Percentiles rank a stretch among this genome's conserved stretches.
Evolutionary conservation across 805 yeast genomes (phyloP).

Genomic region (Kodamaea nitidulidarum): DNA sequence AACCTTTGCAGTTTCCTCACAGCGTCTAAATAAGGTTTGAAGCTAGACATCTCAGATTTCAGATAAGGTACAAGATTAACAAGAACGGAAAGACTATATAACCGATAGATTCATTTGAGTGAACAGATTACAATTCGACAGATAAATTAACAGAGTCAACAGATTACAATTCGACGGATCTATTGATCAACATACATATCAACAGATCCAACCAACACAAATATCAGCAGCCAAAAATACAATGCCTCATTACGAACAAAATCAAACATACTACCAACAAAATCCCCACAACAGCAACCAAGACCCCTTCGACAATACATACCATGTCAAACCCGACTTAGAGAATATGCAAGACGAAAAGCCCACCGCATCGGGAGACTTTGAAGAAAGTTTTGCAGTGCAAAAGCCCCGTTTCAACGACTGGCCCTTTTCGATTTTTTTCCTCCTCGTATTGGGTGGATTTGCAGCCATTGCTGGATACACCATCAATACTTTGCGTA

Average conservation of each 20-base stretch:
- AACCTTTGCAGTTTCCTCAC: no score
- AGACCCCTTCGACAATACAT: background rate
- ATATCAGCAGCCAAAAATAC: background rate
- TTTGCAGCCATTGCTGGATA: slow-evolving; percentile 69
- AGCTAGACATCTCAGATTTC: no score
- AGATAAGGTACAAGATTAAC: no score
- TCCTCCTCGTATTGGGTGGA: slow-evolving; percentile 48
- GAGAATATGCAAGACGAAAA: slow-evolving; percentile 30
- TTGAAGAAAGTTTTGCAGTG: slow-evolving; percentile 67
- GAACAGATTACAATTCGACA: no score
- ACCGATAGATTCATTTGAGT: no score
- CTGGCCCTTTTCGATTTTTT: slow-evolving; percentile 60
- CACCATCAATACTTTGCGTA: slow-evolving; percentile 59
- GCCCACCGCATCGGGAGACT: slow-evolving; percentile 36
- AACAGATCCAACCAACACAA: background rate
- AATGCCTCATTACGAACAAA: background rate
- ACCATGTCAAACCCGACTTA: slow-evolving; percentile 23
- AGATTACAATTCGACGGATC: no score
- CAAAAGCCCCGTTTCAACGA: slow-evolving; percentile 65
- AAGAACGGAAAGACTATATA: no score
- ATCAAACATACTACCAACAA: background rate
- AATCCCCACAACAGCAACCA: background rate
- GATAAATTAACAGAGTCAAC: no score
- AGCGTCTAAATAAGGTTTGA: no score
- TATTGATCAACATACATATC: background rate